These are phyloP conservation scores for Didymella lethalis DNA, from an alignment of 2,329 filamentous ascomycete species.

Conservation along the genomic window DNA sequence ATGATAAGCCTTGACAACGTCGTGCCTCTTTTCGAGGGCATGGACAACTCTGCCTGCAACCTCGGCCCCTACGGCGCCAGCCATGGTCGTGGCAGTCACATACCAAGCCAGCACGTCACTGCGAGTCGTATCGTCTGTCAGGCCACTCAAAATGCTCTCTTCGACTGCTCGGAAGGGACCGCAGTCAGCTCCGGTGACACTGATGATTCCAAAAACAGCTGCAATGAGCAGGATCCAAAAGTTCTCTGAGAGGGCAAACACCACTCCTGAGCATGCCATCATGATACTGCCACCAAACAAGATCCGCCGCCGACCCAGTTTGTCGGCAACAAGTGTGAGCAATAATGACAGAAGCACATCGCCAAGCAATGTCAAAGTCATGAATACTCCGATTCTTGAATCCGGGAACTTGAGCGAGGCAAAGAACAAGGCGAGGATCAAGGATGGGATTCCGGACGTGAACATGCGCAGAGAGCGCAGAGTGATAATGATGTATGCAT, in stretches of 20 bases:
- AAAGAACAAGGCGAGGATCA: slow-evolving; percentile 52
- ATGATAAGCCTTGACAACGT: slow-evolving; percentile 49
- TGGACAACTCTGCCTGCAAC: slow-evolving; percentile 52
- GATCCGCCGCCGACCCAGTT: slow-evolving; percentile 46
- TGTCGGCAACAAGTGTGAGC: slow-evolving; percentile 51
- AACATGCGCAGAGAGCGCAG: slow-evolving; percentile 48
- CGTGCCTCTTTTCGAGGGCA: slow-evolving; percentile 50
- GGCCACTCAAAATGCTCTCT: slow-evolving; percentile 47
- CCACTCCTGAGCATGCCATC: slow-evolving; percentile 49
- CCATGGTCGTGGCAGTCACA: slow-evolving; percentile 48
- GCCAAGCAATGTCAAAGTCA: slow-evolving; percentile 52
- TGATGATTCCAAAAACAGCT: slow-evolving; percentile 51
- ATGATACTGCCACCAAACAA: slow-evolving; percentile 47
- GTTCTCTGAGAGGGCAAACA: slow-evolving; percentile 48
- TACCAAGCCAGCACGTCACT: slow-evolving; percentile 53
- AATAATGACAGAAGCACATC: slow-evolving; percentile 49
- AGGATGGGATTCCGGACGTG: slow-evolving; percentile 47
- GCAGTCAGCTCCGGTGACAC: slow-evolving; percentile 46
- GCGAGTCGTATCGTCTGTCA: slow-evolving; percentile 47
- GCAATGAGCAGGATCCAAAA: slow-evolving; percentile 50
- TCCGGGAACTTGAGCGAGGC: slow-evolving; percentile 47
- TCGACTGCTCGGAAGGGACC: slow-evolving; percentile 49
- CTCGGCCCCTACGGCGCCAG: slow-evolving; percentile 45
- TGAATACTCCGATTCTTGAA: slow-evolving; percentile 50
- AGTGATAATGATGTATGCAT: slow-evolving; percentile 55